Conservation (phyloP, 352 stramenopile species). For the Globisporangium middletonii region DNA sequence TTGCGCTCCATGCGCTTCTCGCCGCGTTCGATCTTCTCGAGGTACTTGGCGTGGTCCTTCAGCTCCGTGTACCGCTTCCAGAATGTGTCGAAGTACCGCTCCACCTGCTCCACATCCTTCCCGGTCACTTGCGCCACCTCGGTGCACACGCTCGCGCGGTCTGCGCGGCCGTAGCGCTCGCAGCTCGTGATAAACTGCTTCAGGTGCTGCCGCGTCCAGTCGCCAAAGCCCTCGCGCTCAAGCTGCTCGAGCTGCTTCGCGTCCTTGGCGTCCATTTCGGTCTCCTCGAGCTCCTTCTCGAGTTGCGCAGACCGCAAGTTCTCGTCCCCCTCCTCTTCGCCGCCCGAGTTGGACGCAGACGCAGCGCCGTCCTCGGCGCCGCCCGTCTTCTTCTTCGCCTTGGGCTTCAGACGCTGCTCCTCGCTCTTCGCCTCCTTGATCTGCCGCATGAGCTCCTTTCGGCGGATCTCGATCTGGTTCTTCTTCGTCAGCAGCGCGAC, state of each 20-base stretch:
- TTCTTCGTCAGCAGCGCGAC: conserved; percentile 84
- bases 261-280: conserved; percentile 66
- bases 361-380: conserved; percentile 27
- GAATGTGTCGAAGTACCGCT: conserved; percentile 95
- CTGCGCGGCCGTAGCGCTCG: conserved; percentile 92
- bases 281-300: conserved; percentile 77
- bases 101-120: conserved; percentile 90
- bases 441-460: conserved; percentile 73
- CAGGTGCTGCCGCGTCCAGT: conserved; percentile 91
- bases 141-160: conserved; percentile 85
- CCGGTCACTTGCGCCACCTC: conserved; percentile 88
- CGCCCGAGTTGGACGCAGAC: conserved; percentile 52
- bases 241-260: conserved; percentile 62
- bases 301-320: conserved; percentile 51
- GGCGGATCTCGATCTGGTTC: conserved; percentile 86
- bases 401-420: conserved; percentile 71
- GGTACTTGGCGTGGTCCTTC: conserved; percentile 86
- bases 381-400: conserved; percentile 69
- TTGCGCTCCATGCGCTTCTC: conserved; percentile 95
- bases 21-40: conserved; percentile 96
- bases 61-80: conserved; percentile 93
- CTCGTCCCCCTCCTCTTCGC: conserved; percentile 47
- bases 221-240: conserved; percentile 90
- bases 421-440: conserved; percentile 83
- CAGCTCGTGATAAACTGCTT: conserved; percentile 89